These are phyloP conservation scores for Globisporangium abappressorium DNA, from an alignment of 352 stramenopile species.

Conservation along the genomic window DNA sequence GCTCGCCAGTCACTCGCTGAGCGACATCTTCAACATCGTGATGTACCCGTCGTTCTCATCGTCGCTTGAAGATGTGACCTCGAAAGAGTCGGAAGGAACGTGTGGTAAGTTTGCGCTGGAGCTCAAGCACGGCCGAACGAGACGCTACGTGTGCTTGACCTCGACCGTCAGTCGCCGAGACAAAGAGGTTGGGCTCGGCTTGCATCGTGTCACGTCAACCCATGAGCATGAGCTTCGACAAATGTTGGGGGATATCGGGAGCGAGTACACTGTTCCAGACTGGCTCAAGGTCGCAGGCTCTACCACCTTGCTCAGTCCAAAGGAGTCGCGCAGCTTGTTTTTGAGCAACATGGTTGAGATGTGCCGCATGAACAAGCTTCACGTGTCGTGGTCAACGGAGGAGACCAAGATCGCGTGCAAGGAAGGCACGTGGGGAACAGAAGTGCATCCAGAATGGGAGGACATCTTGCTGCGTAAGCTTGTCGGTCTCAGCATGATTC, in stretches of 20 bases:
- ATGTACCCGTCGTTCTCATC: constrained; percentile 84
- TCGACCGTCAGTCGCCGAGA: constrained; percentile 59
- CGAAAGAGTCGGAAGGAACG: constrained; percentile 51
- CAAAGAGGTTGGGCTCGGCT: constrained; percentile 76
- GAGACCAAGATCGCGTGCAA: constrained; percentile 85
- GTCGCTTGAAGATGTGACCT: constrained; percentile 39
- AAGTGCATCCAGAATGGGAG: constrained; percentile 80
- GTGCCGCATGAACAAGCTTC: constrained; percentile 86
- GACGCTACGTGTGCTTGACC: constrained; percentile 69
- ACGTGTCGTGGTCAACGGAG: constrained; percentile 85
- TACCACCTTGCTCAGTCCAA: constrained; percentile 70
- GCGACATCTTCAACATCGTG: constrained; percentile 85
- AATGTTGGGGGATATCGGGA: constrained; percentile 65
- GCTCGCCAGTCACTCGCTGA: constrained; percentile 58
- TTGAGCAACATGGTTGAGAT: constrained; percentile 87
- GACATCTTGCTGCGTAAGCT: constrained; percentile 84
- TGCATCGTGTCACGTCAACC: constrained; percentile 42
- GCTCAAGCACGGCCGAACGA: constrained; percentile 79
- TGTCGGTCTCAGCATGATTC: constrained; percentile 72
- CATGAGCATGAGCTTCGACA: constrained; percentile 74
- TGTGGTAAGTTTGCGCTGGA: constrained; percentile 82
- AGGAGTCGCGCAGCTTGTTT: constrained; percentile 76
- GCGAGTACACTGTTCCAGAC: constrained; percentile 48
- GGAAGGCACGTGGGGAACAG: constrained; percentile 79
- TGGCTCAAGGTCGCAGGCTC: constrained; percentile 77